phyloP scores from a whole-genome alignment of 352 stramenopile species.

The Phytophthora quininea region DNA sequence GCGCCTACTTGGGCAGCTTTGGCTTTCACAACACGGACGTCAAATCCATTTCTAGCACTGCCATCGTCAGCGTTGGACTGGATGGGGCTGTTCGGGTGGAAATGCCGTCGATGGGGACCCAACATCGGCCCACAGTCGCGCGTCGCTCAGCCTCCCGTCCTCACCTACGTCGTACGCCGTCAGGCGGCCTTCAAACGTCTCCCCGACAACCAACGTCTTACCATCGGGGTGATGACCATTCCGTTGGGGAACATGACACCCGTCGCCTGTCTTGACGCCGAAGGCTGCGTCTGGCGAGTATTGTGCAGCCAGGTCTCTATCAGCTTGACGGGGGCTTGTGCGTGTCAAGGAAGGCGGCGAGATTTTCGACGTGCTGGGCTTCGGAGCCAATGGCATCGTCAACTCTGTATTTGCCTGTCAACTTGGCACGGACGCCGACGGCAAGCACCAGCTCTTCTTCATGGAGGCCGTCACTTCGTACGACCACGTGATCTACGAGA shows the following conservation, averaged over 20 bases:
- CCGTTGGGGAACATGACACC: conserved; percentile 76
- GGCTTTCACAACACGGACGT: conserved; percentile 55
- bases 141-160: conserved; percentile 55
- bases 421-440: conserved; percentile 54
- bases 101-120: conserved; percentile 63
- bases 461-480: conserved; percentile 50
- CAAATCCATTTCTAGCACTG: conserved; percentile 44
- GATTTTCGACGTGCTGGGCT: conserved; percentile 60
- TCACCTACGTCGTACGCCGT: conserved; percentile 66
- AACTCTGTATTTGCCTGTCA: conserved; percentile 66
- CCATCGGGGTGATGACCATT: conserved; percentile 72
- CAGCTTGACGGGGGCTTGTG: conserved; percentile 44
- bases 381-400: conserved; percentile 60
- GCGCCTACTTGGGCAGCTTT: conserved; percentile 69
- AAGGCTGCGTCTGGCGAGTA: conserved; percentile 68
- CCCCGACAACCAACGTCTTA: conserved; percentile 72
- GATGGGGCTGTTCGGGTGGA: conserved; percentile 54
- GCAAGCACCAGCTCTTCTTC: conserved; percentile 68
- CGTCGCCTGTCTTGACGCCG: conserved; percentile 60
- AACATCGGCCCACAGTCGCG: conserved; percentile 58
- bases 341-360: conserved; percentile 63
- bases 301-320: conserved; percentile 61
- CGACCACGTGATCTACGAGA: conserved; percentile 49
- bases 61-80: conserved; percentile 61
- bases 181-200: conserved; percentile 60